Conservation (phyloP, 106 monocot genomes). For the Allium cepa region DNA sequence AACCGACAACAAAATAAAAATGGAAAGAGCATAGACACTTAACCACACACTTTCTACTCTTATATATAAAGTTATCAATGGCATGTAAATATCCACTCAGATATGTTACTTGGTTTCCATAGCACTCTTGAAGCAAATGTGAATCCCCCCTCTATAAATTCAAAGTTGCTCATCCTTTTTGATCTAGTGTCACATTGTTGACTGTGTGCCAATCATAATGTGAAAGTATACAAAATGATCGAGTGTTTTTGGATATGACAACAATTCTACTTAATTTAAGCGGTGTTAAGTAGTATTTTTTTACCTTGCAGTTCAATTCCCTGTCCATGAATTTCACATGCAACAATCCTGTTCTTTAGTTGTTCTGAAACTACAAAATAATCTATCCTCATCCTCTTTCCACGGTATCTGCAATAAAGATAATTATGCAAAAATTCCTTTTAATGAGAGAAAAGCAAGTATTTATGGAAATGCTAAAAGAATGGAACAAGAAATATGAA, state of each 20-base stretch:
- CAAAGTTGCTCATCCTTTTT: not conserved
- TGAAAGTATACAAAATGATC: no score
- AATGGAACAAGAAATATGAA: not conserved
- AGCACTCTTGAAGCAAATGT: not conserved
- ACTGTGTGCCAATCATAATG: no score
- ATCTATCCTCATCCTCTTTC: slow-evolving; percentile 96
- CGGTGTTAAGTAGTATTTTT: not conserved
- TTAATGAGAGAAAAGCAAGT: not conserved
- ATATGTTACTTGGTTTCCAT: not conserved
- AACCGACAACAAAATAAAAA: not conserved
- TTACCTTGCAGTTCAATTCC: slow-evolving; percentile 94
- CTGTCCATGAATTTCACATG: slow-evolving; percentile 76
- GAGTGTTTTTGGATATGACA: no score
- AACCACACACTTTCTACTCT: no score
- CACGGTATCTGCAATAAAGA: slow-evolving; percentile 54
- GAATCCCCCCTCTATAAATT: not conserved
- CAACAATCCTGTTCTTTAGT: slow-evolving; percentile 51
- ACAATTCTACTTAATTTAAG: no score
- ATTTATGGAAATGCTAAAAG: not conserved
- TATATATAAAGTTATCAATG: not conserved
- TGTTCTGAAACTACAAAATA: slow-evolving; percentile 88
- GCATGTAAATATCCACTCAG: not conserved
- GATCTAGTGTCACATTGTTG: no score
- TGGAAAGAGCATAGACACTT: not conserved
- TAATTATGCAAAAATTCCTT: not conserved